Conservation (phyloP, 192 early-diverging fungal genomes). For the Phlyctochytrium bullatum region DNA sequence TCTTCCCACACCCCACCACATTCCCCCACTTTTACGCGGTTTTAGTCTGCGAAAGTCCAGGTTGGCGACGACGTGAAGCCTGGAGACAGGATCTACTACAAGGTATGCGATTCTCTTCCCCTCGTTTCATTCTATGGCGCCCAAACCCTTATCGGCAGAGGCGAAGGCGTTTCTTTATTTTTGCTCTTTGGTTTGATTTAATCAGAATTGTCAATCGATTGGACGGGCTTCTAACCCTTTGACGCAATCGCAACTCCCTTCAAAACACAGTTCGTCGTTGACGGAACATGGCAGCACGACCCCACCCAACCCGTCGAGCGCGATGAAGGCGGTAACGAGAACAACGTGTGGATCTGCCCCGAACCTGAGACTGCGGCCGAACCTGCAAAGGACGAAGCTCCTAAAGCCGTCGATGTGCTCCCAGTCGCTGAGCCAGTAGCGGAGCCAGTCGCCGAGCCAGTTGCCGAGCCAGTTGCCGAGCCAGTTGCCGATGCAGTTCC, state of each 20-base stretch:
- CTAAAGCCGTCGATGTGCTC: no score
- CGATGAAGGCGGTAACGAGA: slow-evolving; percentile 13
- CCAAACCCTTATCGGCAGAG: no score
- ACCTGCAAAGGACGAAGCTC: no score
- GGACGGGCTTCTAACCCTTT: not conserved
- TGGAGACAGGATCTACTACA: slow-evolving; percentile 4
- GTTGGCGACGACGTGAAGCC: not conserved
- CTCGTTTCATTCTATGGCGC: not conserved
- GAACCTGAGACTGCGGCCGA: not conserved
- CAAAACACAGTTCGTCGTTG: slow-evolving; percentile 15
- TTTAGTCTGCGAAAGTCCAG: not conserved
- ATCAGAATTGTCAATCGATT: no score
- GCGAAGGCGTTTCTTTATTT: no score
- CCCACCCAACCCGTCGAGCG: not conserved
- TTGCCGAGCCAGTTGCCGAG: no score
- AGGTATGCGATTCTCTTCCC: not conserved
- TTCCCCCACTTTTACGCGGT: no score
- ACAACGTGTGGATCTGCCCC: slow-evolving; percentile 7
- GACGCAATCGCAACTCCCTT: not conserved
- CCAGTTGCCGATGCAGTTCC: no score
- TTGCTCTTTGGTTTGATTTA: no score
- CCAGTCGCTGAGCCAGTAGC: no score
- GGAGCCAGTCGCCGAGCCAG: no score
- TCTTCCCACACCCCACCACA: no score
- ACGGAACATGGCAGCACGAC: not conserved